Conservation (phyloP, 75 land plant genomes). For the Gnetum montanum region DNA sequence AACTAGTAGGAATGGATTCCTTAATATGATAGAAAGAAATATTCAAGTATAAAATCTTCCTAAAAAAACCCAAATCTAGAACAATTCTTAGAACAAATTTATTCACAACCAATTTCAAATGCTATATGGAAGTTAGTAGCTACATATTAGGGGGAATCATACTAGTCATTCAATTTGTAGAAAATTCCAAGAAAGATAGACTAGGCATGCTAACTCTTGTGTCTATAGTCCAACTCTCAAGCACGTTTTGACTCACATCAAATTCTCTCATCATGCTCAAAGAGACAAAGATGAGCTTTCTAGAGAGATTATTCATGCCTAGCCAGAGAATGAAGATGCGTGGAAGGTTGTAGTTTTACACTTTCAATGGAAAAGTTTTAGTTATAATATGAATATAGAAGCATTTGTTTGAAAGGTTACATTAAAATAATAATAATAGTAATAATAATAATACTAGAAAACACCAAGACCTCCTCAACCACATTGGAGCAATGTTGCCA, state of each 20-base stretch:
- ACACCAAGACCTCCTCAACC: too few species aligned
- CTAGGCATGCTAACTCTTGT: conserved; percentile 13
- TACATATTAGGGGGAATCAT: conserved; percentile 18
- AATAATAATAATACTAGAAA: too few species aligned
- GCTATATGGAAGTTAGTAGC: conserved; percentile 21
- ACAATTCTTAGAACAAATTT: conserved; percentile 31
- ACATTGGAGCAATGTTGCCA: too few species aligned
- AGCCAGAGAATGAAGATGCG: not conserved
- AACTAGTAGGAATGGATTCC: conserved; percentile 34
- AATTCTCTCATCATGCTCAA: not conserved
- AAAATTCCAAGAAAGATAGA: conserved; percentile 43
- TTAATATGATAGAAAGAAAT: conserved; percentile 41
- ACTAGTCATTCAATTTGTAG: conserved; percentile 46
- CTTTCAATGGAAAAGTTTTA: too few species aligned
- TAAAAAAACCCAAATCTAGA: conserved; percentile 13
- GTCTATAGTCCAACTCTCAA: conserved; percentile 18
- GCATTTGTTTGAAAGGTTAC: too few species aligned
- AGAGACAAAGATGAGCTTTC: not conserved
- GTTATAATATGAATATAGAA: too few species aligned
- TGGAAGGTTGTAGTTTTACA: too few species aligned
- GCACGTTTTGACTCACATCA: conserved; percentile 12
- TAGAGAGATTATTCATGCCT: not conserved
- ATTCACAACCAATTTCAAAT: conserved; percentile 52
- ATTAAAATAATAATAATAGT: too few species aligned
- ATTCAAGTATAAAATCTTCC: conserved; percentile 44